Evolutionary conservation across 2,329 filamentous ascomycete species (phyloP), one percentile per base, ranked within the genome.

Genomic region (Aureobasidium sp.): DNA sequence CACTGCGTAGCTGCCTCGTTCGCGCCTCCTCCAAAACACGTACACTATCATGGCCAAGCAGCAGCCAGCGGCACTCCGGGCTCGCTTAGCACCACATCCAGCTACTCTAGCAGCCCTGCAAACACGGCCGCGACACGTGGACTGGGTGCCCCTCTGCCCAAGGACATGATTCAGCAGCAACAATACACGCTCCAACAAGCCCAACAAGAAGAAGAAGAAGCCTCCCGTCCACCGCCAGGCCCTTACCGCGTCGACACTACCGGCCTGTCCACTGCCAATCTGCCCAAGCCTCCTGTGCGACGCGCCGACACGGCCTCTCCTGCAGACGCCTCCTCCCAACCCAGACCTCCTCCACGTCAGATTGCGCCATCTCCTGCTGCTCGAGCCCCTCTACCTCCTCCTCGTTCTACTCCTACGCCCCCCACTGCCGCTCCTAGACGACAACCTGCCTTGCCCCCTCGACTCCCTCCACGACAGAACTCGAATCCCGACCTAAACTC

Each of bases 21-120:
- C 70, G 90, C 83, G 2, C 89, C 90, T 25, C 91, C 91, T 27
- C 91, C 91, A 0, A 92, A 84, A 67, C 87, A 82, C 63, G 73
- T 77, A 60, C 76, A 78, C 53, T 79, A 78, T 64, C 74, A 80
- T 69, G 74, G 77, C 60, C 74, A 72, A 15, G 73, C 71, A 7
- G 74, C 77, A 3, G 67, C 77, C 15, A 71, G 55, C 4, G 54
- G 31, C 10, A n/a, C 38, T 2, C 42, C 62, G 4, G 29, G 54
- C 17, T 17, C 29, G 13, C 51, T 42, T 5, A 25, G 19, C 29
- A 23, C 55, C 27, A 49, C 57, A 23, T 33, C 57, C 9, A 42
- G 47, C 21, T n/a, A 33, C 6, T 8, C 21, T 17, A 51, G 31
- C 13, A 47, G 43, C 17, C 58, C 63, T 9, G 51, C 60, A 35